Evolutionary conservation across 139 green algal species (phyloP), one percentile per base, ranked within the genome.

Genomic region (Tetradesmus obliquus): DNA sequence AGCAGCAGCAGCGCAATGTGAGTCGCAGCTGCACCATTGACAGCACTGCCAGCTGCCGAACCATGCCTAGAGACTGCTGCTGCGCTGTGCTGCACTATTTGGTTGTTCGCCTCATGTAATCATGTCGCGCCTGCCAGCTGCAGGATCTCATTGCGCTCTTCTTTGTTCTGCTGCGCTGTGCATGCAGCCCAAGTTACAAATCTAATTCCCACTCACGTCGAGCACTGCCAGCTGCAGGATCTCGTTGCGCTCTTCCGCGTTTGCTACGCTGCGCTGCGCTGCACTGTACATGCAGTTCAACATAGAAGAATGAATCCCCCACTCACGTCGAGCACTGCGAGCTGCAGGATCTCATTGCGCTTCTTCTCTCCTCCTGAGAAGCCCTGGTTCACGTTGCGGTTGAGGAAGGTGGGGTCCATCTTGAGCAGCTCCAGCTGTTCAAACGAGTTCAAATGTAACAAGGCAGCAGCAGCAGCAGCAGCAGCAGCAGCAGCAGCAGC

Each of bases 351-450:
- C 92, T 99, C 98, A 90, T 99, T 99, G 17, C 98, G 94, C 95
- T 99, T 99, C 96, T 99, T 99, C 93, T 99, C 98, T 58, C 98
- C 98, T 22, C 98, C 98, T 15, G 95, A 98, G 95, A 99, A 99
- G 71, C 98, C 98, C 91, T 99, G 97, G 93, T 99, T 99, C 13
- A 99, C 98, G 92, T 99, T 99, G 74, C 98, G 94, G 92, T 99
- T 98, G 55, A 99, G 95, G 95, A 99, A 99, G 20, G 94, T 97
- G 45, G 97, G 94, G 91, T 99, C 97, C 98, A 99, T 99, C 87
- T 99, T 99, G 22, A 99, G 93, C 72, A 96, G 82, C 86, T 99
- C 97, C 71, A 99, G 95, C 96, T 98, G 94, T 83, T 90, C 32
- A 45, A 45, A 45, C 32, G 32, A 15, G 1, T 22, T 17, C 69